These are phyloP conservation scores for Cutaneotrichosporon sp. DNA, from an alignment of 1,284 basidiomycete genomes.

Conservation along the genomic window DNA sequence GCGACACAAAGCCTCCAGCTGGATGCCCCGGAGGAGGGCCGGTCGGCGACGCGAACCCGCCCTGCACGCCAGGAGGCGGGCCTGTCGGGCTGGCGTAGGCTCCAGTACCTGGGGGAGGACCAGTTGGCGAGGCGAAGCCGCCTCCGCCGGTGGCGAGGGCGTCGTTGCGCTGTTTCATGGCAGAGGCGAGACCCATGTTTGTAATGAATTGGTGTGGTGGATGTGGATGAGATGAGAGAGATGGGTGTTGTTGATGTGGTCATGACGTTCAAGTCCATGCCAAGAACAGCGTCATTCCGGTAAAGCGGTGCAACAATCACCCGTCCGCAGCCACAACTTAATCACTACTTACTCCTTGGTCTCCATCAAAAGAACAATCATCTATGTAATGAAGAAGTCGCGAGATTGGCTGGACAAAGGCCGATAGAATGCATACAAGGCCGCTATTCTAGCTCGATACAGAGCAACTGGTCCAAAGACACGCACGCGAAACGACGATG, in stretches of 20 bases:
- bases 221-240: neutral
- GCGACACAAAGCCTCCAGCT: neutral
- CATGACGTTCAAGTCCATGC: neutral
- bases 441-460: too few relatives aligned
- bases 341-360: too few relatives aligned
- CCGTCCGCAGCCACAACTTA: too few relatives aligned
- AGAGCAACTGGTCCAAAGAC: too few relatives aligned
- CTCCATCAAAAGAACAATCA: too few relatives aligned
- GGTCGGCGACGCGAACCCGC: neutral
- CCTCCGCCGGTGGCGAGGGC: neutral
- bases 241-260: neutral
- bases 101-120: neutral
- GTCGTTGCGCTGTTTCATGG: constrained; percentile 9
- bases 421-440: too few relatives aligned
- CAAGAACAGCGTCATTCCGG: constrained; percentile 1
- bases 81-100: neutral
- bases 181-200: constrained; percentile 7
- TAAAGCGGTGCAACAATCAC: too few relatives aligned
- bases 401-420: too few relatives aligned
- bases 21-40: constrained; percentile 1
- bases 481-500: too few relatives aligned
- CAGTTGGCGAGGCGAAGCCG: constrained; percentile 1
- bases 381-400: too few relatives aligned
- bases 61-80: neutral
- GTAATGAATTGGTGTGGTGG: neutral